These are phyloP conservation scores for Coemansia sp. DNA, from an alignment of 192 early-diverging fungal genomes.

Conservation along the genomic window DNA sequence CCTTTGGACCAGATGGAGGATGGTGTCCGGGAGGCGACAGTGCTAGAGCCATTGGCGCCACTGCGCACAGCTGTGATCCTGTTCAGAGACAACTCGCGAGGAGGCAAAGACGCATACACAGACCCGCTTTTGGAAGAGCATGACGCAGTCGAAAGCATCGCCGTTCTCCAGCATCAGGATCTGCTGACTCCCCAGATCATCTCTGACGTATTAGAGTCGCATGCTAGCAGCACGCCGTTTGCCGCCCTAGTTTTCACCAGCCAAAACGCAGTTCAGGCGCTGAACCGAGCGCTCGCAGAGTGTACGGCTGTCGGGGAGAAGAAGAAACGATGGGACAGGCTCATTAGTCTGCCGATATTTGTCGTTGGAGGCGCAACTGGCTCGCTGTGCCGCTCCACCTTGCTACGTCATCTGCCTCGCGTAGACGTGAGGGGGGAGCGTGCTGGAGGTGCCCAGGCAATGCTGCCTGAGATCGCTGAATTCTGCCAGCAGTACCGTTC, in stretches of 20 bases:
- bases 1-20: neutral
- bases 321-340: conserved; percentile 5
- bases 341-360: conserved; percentile 34
- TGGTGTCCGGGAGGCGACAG: neutral
- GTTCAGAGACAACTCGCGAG: conserved; percentile 27
- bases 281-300: conserved; percentile 9
- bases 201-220: neutral
- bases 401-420: neutral
- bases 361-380: conserved; percentile 45
- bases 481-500: conserved; percentile 13
- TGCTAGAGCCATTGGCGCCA: neutral
- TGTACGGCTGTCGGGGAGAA: conserved; percentile 6
- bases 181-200: conserved; percentile 22
- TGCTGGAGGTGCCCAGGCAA: conserved; percentile 19
- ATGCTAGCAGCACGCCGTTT: neutral
- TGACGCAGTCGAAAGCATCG: conserved; percentile 17
- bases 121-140: conserved; percentile 21
- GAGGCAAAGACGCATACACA: conserved; percentile 20
- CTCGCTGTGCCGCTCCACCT: conserved; percentile 4
- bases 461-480: conserved; percentile 28
- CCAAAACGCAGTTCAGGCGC: conserved; percentile 33
- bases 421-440: conserved; percentile 30
- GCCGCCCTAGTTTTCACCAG: conserved; percentile 43
- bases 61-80: conserved; percentile 21
- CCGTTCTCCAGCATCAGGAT: conserved; percentile 29